A percentile compares a stretch with the other conserved stretches of the same genome.
phyloP scores from a whole-genome alignment of 1,284 basidiomycete species.

The Ustilago esculenta region DNA sequence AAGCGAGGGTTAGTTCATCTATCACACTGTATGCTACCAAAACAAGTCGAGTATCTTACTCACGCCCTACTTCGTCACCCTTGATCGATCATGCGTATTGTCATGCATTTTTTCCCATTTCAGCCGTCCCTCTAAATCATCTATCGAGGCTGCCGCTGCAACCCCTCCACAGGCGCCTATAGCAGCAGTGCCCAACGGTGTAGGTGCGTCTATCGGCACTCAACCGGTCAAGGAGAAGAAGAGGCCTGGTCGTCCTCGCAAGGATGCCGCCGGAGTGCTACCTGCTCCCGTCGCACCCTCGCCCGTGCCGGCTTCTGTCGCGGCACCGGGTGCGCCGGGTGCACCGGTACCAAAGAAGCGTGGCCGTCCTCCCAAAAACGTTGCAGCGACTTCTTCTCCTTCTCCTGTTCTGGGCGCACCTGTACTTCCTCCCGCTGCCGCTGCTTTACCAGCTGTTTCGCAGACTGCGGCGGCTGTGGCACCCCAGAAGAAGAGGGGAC shows the following conservation, averaged over 20 bases:
- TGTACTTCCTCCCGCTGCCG: slow-evolving; percentile 1
- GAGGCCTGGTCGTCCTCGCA: slow-evolving; percentile 32
- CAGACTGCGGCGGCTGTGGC: background rate
- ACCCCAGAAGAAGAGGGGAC: slow-evolving; percentile 27
- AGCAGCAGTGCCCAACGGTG: slow-evolving; percentile 1
- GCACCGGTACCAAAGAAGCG: slow-evolving; percentile 27
- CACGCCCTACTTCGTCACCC: too few species aligned
- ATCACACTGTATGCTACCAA: background rate
- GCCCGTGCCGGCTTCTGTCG: background rate
- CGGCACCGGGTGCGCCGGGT: slow-evolving; percentile 2
- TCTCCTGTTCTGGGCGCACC: background rate
- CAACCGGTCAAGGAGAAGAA: slow-evolving; percentile 14
- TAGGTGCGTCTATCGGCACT: background rate
- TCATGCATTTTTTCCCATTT: background rate
- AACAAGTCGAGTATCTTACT: background rate
- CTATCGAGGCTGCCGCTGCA: slow-evolving; percentile 12
- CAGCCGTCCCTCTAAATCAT: slow-evolving; percentile 34
- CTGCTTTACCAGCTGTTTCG: slow-evolving; percentile 2
- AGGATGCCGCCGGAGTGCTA: slow-evolving; percentile 10
- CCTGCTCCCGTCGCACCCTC: slow-evolving; percentile 11
- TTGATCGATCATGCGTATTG: too few species aligned
- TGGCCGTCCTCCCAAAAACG: slow-evolving; percentile 30
- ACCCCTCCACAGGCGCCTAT: background rate
- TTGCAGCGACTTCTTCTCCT: slow-evolving; percentile 2
- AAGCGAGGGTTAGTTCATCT: slow-evolving; percentile 35